A percentile compares a stretch with the other conserved stretches of the same genome.
Evolutionary conservation across 176 grass and related monocot species (phyloP).

Genomic region (Phoenix roebelenii): DNA sequence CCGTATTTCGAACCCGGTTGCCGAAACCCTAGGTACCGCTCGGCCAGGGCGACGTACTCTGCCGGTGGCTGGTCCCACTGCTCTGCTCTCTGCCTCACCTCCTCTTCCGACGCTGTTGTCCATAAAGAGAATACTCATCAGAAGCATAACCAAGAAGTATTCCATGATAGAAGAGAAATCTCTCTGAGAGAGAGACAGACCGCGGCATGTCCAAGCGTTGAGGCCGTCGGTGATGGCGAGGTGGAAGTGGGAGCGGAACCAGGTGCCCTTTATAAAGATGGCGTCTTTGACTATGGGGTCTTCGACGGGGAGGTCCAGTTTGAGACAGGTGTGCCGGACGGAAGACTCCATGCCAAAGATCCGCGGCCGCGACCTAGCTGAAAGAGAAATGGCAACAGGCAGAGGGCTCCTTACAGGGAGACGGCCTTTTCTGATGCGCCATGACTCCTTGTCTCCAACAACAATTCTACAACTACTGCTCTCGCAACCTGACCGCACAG

Average conservation of each 20-base stretch:
- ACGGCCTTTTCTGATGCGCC: too few relatives aligned
- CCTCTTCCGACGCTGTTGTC: conserved; percentile 43
- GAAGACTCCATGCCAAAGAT: background rate
- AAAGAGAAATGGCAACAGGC: too few relatives aligned
- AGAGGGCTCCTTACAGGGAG: too few relatives aligned
- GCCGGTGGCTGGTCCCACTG: conserved; percentile 78
- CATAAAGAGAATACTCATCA: too few relatives aligned
- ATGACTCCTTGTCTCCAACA: too few relatives aligned
- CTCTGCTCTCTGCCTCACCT: conserved; percentile 80
- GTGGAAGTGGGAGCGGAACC: conserved; percentile 66
- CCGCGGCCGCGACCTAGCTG: too few relatives aligned
- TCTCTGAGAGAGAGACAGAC: background rate
- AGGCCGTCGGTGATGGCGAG: conserved; percentile 70
- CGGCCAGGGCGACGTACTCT: conserved; percentile 60
- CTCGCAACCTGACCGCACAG: too few relatives aligned
- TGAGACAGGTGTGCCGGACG: conserved; percentile 70
- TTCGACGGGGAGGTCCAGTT: conserved; percentile 55
- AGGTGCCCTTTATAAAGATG: conserved; percentile 67
- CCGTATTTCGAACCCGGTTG: conserved; percentile 61
- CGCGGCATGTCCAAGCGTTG: conserved; percentile 64
- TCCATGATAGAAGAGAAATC: too few relatives aligned
- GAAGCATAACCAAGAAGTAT: too few relatives aligned
- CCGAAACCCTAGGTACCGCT: conserved; percentile 71
- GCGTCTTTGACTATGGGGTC: conserved; percentile 33
- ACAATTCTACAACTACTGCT: too few relatives aligned